Evolutionary conservation across 2,329 filamentous ascomycete species (phyloP), one percentile per base, ranked within the genome.

Genomic region (Exophiala mesophila): DNA sequence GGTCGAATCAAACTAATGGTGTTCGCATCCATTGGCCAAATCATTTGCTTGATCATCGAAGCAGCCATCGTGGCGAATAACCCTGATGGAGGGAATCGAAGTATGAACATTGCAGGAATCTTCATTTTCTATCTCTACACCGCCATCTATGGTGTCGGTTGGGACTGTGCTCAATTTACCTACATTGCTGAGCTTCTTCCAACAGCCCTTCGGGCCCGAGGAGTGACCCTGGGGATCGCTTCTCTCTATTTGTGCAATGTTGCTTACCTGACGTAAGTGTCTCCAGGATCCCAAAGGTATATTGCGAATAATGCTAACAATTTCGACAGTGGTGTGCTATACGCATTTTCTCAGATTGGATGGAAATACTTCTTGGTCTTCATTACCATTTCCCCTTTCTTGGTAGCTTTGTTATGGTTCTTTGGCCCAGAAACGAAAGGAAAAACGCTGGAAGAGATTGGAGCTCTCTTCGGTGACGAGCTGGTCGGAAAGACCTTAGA

Each of bases 71-170:
- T 36, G 9, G 16, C 18, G 12, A 41, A n/a, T n/a, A 26, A 32
- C 13, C 26, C 38, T 15, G 30, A 23, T 10, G 26, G 19, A 3
- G 4, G 13, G 4, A n/a, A 39, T 18, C 4, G 18, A 26, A 23
- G 20, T 9, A 15, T 23, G 10, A 20, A 39, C 13, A 16, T 56
- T 16, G 63, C 59, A 3, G 59, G 57, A 3, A 58, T 66, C 0
- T 64, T 66, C 41, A 65, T 67, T 51, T 55, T 64, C 32, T 41
- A 36, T 20, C 29, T 32, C 6, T 32, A 7, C 23, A 12, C 6
- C 6, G 23, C 23, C 6, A 7, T 12, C 12, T 26, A 7, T 12
- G 12, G 7, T 12, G 7, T 26, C 7, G 6, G 6, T 26, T 6
- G 6, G 12, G 6, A 7, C 7, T 7, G 7, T 26, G 23, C 23